Conservation (phyloP, 1,139 yeast species). For the Hemisphaericaspora xylofermentans region DNA sequence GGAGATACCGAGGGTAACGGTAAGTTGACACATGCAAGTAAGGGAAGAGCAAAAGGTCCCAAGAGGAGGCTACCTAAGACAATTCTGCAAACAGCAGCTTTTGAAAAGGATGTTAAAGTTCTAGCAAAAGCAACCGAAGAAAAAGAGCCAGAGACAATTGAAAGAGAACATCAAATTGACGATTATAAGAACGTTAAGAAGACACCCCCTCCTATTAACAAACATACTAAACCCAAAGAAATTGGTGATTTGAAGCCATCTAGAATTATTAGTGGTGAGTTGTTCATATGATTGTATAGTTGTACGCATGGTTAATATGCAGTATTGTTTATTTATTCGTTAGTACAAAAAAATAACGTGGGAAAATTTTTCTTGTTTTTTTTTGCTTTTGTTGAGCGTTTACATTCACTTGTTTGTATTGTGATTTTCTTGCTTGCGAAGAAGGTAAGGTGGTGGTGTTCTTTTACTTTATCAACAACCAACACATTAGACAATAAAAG, state of each 20-base stretch:
- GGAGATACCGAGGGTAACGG: slow-evolving; percentile 15
- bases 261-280: slow-evolving; percentile 35
- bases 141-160: background rate
- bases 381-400: background rate
- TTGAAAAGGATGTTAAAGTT: slow-evolving; percentile 1
- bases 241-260: slow-evolving; percentile 28
- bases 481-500: background rate
- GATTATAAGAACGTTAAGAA: slow-evolving; percentile 12
- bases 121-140: background rate
- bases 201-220: slow-evolving; percentile 31
- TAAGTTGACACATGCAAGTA: slow-evolving; percentile 57
- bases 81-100: slow-evolving; percentile 8
- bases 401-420: background rate
- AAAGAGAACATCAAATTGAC: background rate
- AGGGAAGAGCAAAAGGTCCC: slow-evolving; percentile 71
- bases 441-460: background rate
- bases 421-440: background rate
- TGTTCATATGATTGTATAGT: slow-evolving; percentile 20
- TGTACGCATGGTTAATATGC: background rate
- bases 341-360: background rate
- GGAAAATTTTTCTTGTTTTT: background rate
- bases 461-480: background rate
- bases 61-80: slow-evolving; percentile 63
- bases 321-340: background rate
- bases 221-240: slow-evolving; percentile 28